phyloP scores from a whole-genome alignment of 805 yeast species.

The Saturnispora diversa region DNA sequence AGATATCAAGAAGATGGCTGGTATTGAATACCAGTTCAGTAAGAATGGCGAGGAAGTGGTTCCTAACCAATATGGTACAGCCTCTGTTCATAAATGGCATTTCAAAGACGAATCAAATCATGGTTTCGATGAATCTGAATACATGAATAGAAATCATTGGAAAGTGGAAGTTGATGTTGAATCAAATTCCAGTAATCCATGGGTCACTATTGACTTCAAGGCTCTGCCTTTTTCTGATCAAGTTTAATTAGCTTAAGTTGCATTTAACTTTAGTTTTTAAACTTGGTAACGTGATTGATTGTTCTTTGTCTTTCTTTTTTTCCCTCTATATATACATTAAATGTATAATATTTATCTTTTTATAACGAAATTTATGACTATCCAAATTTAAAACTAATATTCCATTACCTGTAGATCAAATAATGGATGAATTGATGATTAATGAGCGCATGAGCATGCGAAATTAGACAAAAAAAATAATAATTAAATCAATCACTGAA shows the following conservation, averaged over 20 bases:
- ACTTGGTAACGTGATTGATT: too few species aligned
- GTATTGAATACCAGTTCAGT: constrained; percentile 35
- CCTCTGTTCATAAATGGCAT: constrained; percentile 51
- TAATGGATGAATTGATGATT: too few species aligned
- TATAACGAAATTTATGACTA: neutral
- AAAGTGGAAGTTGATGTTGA: constrained; percentile 54
- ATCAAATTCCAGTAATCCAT: constrained; percentile 59
- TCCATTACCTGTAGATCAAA: too few species aligned
- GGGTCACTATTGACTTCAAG: constrained; percentile 54
- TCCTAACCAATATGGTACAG: constrained; percentile 36
- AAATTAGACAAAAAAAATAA: too few species aligned
- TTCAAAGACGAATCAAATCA: constrained; percentile 52
- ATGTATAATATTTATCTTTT: neutral
- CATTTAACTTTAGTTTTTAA: too few species aligned
- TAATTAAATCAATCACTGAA: too few species aligned
- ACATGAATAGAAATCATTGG: constrained; percentile 48
- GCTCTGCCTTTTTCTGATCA: constrained; percentile 5
- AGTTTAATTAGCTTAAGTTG: too few species aligned
- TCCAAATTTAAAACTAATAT: too few species aligned
- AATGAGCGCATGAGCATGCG: neutral
- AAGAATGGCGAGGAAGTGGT: constrained; percentile 42
- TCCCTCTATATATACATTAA: neutral
- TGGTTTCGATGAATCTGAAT: constrained; percentile 42
- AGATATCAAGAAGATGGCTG: constrained; percentile 57
- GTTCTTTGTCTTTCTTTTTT: neutral